These are phyloP conservation scores for Peziza echinospora DNA, from an alignment of 495 filamentous ascomycete species.

Conservation along the genomic window DNA sequence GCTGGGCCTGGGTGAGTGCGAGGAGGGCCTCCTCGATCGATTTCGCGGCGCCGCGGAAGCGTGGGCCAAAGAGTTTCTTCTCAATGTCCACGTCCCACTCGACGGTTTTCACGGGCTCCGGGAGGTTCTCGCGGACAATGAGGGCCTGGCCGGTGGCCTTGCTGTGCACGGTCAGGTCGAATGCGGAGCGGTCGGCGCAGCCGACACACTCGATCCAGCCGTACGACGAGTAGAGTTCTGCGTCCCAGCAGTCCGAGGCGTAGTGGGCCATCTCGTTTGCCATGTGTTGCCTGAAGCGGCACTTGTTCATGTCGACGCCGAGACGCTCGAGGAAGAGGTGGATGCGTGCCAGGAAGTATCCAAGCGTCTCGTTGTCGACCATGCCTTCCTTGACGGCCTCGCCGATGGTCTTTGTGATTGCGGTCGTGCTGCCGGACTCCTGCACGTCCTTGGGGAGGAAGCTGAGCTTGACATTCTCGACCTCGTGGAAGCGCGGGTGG, in stretches of 20 bases:
- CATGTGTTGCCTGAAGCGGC: conserved; percentile 51
- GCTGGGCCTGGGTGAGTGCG: conserved; percentile 32
- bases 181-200: conserved; percentile 46
- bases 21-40: conserved; percentile 35
- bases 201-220: conserved; percentile 54
- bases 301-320: conserved; percentile 38
- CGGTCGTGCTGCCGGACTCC: conserved; percentile 34
- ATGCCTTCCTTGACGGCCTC: conserved; percentile 35
- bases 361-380: conserved; percentile 49
- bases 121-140: conserved; percentile 34
- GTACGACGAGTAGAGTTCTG: conserved; percentile 40
- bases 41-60: conserved; percentile 41
- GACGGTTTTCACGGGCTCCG: conserved; percentile 33
- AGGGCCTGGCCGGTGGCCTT: conserved; percentile 39
- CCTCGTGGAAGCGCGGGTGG: conserved; percentile 45
- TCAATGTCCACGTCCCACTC: conserved; percentile 41
- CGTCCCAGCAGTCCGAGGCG: conserved; percentile 49
- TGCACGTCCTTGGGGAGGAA: conserved; percentile 38
- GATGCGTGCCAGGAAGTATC: conserved; percentile 46
- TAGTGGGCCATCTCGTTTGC: conserved; percentile 57
- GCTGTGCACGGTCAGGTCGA: conserved; percentile 42
- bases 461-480: conserved; percentile 40
- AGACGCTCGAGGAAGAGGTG: conserved; percentile 40
- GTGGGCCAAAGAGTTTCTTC: conserved; percentile 43
- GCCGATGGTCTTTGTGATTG: conserved; percentile 33